Evolutionary conservation across 106 monocot genomes (phyloP).

Genomic region (Dendrobium chrysotoxum): DNA sequence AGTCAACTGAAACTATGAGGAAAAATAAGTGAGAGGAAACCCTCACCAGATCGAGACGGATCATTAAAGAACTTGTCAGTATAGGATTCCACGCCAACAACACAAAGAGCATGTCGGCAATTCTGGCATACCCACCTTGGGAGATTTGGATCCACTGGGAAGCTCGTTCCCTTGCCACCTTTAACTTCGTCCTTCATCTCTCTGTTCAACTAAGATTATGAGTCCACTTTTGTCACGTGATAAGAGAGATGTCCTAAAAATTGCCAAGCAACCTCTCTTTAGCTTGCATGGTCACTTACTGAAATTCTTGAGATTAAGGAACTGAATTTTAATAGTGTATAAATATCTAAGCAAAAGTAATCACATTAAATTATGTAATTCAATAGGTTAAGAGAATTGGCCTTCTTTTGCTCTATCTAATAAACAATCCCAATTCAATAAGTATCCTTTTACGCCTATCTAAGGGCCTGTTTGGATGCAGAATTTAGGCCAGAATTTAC

Average conservation of each 20-base stretch:
- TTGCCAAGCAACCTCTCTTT: not conserved
- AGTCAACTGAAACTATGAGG: not conserved
- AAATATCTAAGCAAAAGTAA: not conserved
- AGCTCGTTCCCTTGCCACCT: constrained; percentile 15
- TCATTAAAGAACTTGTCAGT: constrained; percentile 76
- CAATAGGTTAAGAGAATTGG: not conserved
- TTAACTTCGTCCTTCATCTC: constrained; percentile 11
- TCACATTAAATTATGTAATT: not conserved
- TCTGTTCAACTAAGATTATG: not conserved
- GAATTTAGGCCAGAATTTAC: too few relatives aligned
- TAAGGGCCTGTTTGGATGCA: too few relatives aligned
- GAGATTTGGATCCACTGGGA: constrained; percentile 55
- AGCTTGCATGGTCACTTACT: not conserved
- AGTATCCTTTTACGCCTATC: not conserved
- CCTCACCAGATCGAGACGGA: constrained; percentile 60
- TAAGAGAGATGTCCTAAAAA: not conserved
- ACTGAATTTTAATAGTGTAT: not conserved
- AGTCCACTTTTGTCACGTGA: not conserved
- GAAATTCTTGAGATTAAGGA: not conserved
- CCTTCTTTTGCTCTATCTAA: not conserved
- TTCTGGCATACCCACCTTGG: constrained; percentile 84
- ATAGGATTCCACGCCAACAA: constrained; percentile 74
- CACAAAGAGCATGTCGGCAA: constrained; percentile 66
- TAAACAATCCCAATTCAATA: not conserved
- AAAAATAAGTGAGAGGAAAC: constrained; percentile 8